Percentiles rank a stretch among this genome's conserved stretches.
These are phyloP conservation scores for Ophiostoma ips DNA, from an alignment of 2,329 filamentous ascomycete species.

Conservation along the genomic window DNA sequence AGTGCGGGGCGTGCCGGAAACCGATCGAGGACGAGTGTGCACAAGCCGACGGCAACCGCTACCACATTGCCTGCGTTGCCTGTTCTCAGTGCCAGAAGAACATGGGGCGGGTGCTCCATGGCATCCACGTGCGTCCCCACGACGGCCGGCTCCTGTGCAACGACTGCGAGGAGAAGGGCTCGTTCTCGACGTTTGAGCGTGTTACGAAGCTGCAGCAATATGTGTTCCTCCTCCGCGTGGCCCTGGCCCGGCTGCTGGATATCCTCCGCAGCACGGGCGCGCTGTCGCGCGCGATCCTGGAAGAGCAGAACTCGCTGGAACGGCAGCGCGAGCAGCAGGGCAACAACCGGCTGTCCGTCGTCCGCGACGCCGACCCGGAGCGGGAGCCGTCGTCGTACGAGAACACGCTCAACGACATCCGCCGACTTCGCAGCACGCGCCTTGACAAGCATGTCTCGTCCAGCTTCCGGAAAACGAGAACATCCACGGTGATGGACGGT, in stretches of 20 bases:
- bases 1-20: conserved; percentile 67
- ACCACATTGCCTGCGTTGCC: conserved; percentile 71
- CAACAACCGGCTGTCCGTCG: conserved; percentile 36
- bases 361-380: conserved; percentile 44
- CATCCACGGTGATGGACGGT: conserved; percentile 84
- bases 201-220: conserved; percentile 88
- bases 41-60: conserved; percentile 58
- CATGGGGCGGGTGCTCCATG: conserved; percentile 51
- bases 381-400: conserved; percentile 68
- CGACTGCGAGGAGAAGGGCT: conserved; percentile 42
- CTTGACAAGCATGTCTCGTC: conserved; percentile 91
- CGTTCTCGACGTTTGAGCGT: conserved; percentile 43
- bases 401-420: conserved; percentile 90
- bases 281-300: conserved; percentile 57
- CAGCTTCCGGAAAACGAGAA: conserved; percentile 78
- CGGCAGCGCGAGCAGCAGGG: conserved; percentile 32
- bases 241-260: conserved; percentile 74
- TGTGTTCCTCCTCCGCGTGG: conserved; percentile 81
- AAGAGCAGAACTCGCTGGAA: neutral
- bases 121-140: conserved; percentile 56
- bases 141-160: conserved; percentile 59
- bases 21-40: conserved; percentile 93
- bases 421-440: conserved; percentile 77
- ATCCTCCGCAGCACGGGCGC: conserved; percentile 75
- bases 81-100: conserved; percentile 56